Base-by-base conservation (phyloP, 192 early-diverging fungal genomes). In the Backusella parvicylindrica region DNA sequence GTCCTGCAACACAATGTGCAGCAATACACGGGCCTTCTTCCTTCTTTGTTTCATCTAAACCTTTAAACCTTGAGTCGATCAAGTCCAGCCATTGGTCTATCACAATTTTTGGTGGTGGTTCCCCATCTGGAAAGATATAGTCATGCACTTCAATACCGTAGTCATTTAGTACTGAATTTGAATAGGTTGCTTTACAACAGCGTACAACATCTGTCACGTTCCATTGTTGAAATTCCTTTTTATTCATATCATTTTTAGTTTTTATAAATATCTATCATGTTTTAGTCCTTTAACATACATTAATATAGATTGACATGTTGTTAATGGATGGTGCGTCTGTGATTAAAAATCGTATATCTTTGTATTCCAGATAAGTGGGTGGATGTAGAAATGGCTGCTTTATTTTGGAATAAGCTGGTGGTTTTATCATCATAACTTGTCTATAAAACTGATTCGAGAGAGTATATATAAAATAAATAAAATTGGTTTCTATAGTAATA, bases 101-200 rank as follows among this genome's bases (percentile, higher is more conserved):
- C 30, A 94, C 84, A 11, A 75, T 40, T 3, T 80, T 68, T 26
- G 92, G 91, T 38, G 93, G 93, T 3, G 86, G 84, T 49, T 91
- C 91, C 16, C 90, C 91, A 63, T 93, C 91, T 8, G 84, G 83
- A 80, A 89, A 92, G 0, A 90, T 83, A 86, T 88, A 91, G 77
- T 92, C 89, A 83, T 92, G 88, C 8, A 94, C 89, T 72, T 85
- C 74, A 66, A 95, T 92, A 36, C 90, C 90, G 15, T 85, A 75
- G 8, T 81, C 76, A 2, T 81, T 80, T 37, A 94, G 60, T 11
- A 79, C 73, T 6, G 77, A 79, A 21, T 81, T 86, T 15, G 84
- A 76, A 81, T 95, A 95, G 28, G 94, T 94, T 2, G 94, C 92
- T 64, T 95, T 92, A 72, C 94, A 94, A 2, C 91, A 92, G 16